Conservation (phyloP, 306 rosid genomes). For the Abrus pulchellus region DNA sequence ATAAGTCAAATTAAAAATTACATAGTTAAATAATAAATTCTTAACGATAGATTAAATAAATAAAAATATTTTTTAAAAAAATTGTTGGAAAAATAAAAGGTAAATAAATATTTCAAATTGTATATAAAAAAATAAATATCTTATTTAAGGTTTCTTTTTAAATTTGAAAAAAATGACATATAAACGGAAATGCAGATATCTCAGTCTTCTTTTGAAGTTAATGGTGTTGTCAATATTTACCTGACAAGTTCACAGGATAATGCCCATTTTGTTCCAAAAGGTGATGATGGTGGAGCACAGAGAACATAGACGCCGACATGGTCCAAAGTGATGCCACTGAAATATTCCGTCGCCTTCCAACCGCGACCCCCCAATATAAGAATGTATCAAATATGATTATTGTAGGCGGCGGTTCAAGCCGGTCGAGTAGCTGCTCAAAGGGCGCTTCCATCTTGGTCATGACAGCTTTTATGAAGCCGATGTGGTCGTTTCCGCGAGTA, state of each 20-base stretch:
- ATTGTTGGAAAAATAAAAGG: too few relatives aligned
- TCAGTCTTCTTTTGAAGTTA: too few relatives aligned
- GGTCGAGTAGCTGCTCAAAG: constrained; percentile 46
- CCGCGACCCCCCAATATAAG: constrained; percentile 42
- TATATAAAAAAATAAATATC: too few relatives aligned
- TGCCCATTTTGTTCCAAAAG: constrained; percentile 47
- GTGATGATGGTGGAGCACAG: constrained; percentile 27
- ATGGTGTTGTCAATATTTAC: constrained; percentile 3
- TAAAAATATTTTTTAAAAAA: too few relatives aligned
- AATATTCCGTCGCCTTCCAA: constrained; percentile 54
- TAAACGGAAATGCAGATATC: too few relatives aligned
- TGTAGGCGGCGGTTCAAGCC: constrained; percentile 38
- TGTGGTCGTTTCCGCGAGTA: constrained; percentile 40
- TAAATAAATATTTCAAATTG: too few relatives aligned
- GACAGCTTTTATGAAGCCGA: constrained; percentile 42
- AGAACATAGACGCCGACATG: constrained; percentile 48
- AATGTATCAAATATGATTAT: constrained; percentile 32
- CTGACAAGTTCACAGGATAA: constrained; percentile 47
- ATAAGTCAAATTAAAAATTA: too few relatives aligned
- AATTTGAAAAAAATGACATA: too few relatives aligned
- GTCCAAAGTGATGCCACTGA: constrained; percentile 59
- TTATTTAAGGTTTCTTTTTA: too few relatives aligned
- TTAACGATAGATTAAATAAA: too few relatives aligned
- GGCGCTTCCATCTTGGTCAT: constrained; percentile 52
- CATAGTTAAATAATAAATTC: too few relatives aligned